phyloP scores from a whole-genome alignment of 2,329 filamentous ascomycete genomes.

The Purpureocillium takamizusanense region DNA sequence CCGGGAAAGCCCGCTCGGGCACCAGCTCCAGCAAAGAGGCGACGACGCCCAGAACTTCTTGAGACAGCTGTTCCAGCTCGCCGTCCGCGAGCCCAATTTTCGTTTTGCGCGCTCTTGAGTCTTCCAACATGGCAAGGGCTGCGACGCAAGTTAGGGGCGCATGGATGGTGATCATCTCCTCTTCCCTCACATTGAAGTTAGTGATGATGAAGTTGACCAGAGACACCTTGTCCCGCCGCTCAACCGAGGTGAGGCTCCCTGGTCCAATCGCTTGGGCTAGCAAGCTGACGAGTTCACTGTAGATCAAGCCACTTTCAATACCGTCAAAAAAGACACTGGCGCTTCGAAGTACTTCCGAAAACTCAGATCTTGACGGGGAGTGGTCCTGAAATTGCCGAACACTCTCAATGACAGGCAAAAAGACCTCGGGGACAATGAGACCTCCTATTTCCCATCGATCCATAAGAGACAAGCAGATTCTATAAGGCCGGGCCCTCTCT shows the following conservation, averaged over 20 bases:
- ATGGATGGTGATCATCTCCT: slow-evolving; percentile 88
- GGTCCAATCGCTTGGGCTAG: slow-evolving; percentile 51
- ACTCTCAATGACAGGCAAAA: slow-evolving; percentile 75
- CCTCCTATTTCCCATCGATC: slow-evolving; percentile 97
- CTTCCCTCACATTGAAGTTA: slow-evolving; percentile 89
- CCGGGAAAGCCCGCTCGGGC: slow-evolving; percentile 52
- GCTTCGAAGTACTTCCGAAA: slow-evolving; percentile 81
- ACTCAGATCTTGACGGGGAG: slow-evolving; percentile 58
- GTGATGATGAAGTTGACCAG: slow-evolving; percentile 73
- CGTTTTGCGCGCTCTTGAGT: slow-evolving; percentile 32
- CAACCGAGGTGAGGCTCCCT: slow-evolving; percentile 29
- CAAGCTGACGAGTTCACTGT: slow-evolving; percentile 68
- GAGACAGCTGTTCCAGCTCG: slow-evolving; percentile 19
- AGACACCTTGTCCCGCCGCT: slow-evolving; percentile 54
- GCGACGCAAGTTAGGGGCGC: slow-evolving; percentile 57
- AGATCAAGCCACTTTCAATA: slow-evolving; percentile 89
- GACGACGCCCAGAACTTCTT: slow-evolving; percentile 37
- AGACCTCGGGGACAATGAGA: slow-evolving; percentile 78
- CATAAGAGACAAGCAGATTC: slow-evolving; percentile 92
- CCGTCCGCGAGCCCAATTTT: slow-evolving; percentile 20
- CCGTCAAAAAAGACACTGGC: slow-evolving; percentile 96
- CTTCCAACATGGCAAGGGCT: slow-evolving; percentile 57
- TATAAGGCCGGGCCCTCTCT: slow-evolving; percentile 76
- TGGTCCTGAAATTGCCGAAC: slow-evolving; percentile 64
- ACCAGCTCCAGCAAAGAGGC: slow-evolving; percentile 53